These are phyloP conservation scores for Bondarzewia mesenterica DNA, from an alignment of 1,284 basidiomycete species.

Conservation along the genomic window DNA sequence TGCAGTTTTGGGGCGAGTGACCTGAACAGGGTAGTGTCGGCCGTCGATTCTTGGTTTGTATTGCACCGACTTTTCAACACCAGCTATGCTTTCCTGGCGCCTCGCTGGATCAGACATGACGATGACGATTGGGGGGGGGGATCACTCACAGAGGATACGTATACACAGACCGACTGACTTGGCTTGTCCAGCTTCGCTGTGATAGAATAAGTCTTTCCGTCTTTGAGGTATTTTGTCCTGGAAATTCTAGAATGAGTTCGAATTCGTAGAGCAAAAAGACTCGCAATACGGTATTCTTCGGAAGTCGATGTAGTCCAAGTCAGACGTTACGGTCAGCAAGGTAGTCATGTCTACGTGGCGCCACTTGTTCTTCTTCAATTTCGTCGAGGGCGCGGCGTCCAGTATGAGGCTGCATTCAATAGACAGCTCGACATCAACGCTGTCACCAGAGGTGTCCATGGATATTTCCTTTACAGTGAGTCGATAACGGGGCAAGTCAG, in stretches of 20 bases:
- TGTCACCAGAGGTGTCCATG: constrained; percentile 32
- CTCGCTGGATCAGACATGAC: too few species aligned
- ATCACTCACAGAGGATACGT: constrained; percentile 62
- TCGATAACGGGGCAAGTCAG: constrained; percentile 56
- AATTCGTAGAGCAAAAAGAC: not conserved
- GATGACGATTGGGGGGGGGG: too few species aligned
- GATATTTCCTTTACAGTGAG: constrained; percentile 41
- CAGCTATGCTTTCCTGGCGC: constrained; percentile 64
- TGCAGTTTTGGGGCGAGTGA: constrained; percentile 62
- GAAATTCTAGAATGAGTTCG: not conserved
- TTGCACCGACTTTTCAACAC: constrained; percentile 39
- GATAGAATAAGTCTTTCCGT: constrained; percentile 50
- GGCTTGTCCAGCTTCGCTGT: constrained; percentile 56
- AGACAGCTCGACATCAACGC: constrained; percentile 50
- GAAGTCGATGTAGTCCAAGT: constrained; percentile 65
- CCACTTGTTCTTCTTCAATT: constrained; percentile 38
- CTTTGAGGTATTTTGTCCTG: constrained; percentile 59
- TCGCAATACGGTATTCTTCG: constrained; percentile 67
- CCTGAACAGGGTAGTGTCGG: constrained; percentile 50
- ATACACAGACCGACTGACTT: constrained; percentile 59
- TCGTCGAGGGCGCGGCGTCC: constrained; percentile 17
- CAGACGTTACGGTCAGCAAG: constrained; percentile 62
- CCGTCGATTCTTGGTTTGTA: constrained; percentile 51
- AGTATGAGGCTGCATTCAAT: constrained; percentile 47
- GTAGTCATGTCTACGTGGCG: constrained; percentile 50